phyloP scores from a whole-genome alignment of 1,284 basidiomycete genomes.

The Melampsora abietis-canadensis region DNA sequence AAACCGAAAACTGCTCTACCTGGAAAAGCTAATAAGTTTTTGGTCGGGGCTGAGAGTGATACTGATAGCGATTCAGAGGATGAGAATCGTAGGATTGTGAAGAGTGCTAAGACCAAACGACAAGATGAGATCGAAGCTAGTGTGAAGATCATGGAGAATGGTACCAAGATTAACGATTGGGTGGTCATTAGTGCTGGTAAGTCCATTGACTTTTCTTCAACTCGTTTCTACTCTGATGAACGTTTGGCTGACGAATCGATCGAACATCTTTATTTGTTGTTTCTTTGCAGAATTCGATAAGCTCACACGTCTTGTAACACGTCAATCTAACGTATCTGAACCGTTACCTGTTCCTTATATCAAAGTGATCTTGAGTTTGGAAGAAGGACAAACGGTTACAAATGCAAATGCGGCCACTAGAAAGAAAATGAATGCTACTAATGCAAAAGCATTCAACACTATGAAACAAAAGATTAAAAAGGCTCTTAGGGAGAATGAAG shows the following conservation, averaged over 20 bases:
- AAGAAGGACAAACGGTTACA: slow-evolving; percentile 70
- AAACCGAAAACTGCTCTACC: slow-evolving; percentile 54
- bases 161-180: slow-evolving; percentile 95
- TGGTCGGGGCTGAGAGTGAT: slow-evolving; percentile 58
- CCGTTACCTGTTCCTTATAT: slow-evolving; percentile 85
- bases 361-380: slow-evolving; percentile 71
- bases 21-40: slow-evolving; percentile 57
- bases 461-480: slow-evolving; percentile 98
- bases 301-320: slow-evolving; percentile 80
- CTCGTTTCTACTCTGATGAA: slow-evolving; percentile 18
- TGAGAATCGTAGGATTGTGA: slow-evolving; percentile 68
- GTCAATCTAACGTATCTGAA: slow-evolving; percentile 70
- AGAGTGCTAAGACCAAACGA: slow-evolving; percentile 81
- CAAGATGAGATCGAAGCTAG: slow-evolving; percentile 83
- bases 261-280: background rate
- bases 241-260: background rate
- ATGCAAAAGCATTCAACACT: slow-evolving; percentile 87
- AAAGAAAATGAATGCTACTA: slow-evolving; percentile 95
- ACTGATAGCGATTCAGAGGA: slow-evolving; percentile 69
- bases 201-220: slow-evolving; percentile 42
- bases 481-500: slow-evolving; percentile 81
- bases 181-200: slow-evolving; percentile 80
- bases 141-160: slow-evolving; percentile 88
- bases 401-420: slow-evolving; percentile 76
- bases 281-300: slow-evolving; percentile 82